These are phyloP conservation scores for Glarea lozoyensis DNA, from an alignment of 495 filamentous ascomycete species.

Conservation along the genomic window DNA sequence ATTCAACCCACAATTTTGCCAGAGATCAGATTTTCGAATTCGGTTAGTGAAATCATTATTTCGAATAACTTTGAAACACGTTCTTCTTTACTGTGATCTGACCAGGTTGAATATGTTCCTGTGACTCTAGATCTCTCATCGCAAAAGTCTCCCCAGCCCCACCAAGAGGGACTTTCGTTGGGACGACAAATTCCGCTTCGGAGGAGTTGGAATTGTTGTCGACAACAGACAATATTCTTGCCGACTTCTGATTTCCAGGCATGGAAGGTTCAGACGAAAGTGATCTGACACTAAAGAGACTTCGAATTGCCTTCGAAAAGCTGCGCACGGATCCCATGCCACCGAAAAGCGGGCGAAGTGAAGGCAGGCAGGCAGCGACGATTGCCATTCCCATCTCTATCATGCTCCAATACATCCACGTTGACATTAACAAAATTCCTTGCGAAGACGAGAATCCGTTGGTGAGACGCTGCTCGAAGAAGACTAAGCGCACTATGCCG, in stretches of 20 bases:
- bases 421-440: constrained; percentile 1
- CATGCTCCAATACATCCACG: neutral
- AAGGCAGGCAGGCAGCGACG: neutral
- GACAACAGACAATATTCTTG: neutral
- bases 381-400: constrained; percentile 1
- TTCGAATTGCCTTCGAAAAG: neutral
- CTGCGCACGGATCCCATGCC: neutral
- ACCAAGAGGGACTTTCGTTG: neutral
- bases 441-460: neutral
- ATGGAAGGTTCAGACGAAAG: neutral
- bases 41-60: too few species aligned
- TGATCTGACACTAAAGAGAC: neutral
- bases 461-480: neutral
- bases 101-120: neutral
- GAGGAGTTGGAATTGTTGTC: neutral
- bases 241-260: neutral
- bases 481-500: neutral
- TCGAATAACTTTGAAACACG: neutral
- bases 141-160: constrained; percentile 1
- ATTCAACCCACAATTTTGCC: too few species aligned
- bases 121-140: neutral
- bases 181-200: neutral
- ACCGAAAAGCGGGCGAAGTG: neutral
- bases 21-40: too few species aligned
- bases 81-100: neutral